Base-by-base conservation (phyloP, 768 basidiomycete genomes). In the Boletus bicolor region DNA sequence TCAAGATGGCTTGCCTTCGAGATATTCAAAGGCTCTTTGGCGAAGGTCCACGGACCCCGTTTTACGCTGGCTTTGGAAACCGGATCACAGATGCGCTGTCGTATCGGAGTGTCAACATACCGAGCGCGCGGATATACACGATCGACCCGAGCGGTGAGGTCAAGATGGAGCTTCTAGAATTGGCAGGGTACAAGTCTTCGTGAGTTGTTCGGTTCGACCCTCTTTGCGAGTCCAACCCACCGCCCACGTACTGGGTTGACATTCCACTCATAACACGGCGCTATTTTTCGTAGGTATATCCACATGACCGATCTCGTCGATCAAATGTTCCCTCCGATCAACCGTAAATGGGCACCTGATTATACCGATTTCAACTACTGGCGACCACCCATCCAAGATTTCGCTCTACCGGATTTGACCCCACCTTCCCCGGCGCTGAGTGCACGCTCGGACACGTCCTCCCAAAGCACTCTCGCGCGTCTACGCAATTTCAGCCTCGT, bases 251-350 rank as follows among this genome's bases (percentile, higher is more conserved):
- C 26, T n/a, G 2, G 5, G 9, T 54, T 21, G 7, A 19, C 10
- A 34, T 45, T 1, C 10, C 24, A 28, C 24, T 54, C 51, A 43
- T 30, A 6, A 39, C n/a, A 37, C 3, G 5, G 8, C 14, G 44
- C 12, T 9, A 3, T 34, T 51, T 32, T 44, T 34, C 60, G 10
- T 51, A 94, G 93, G 52, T 98, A 98, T 71, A 98, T 98, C 56
- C 91, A 95, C 68, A 95, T 98, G 93, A 96, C 95, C 8, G 95
- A 98, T 71, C 82, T 99, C n/a, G 97, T 99, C 15, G 95, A 99
- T 74, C 95, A 97, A 73, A 95, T 97, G 87, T 99, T 99, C 77
- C 97, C 97, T 35, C 93, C 96, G 0, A 93, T 98, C 53, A 82
- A 93, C 68, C 84, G 87, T 49, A 92, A 91, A 68, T 88, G 86